These are phyloP conservation scores for Prunella vulgaris DNA, from an alignment of 257 asterid genomes.

Conservation along the genomic window DNA sequence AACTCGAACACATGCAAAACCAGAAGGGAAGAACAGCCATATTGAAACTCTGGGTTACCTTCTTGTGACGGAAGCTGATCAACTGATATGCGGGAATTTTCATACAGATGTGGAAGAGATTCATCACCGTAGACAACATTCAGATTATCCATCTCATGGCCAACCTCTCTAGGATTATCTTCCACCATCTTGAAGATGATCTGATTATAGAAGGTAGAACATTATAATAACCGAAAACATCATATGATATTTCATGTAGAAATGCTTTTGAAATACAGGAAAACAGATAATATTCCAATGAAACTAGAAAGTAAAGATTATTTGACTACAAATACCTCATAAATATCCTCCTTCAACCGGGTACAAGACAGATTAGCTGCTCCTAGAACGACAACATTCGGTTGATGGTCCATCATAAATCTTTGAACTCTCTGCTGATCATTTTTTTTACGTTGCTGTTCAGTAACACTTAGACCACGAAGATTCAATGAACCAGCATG, in stretches of 20 bases:
- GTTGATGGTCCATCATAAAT: constrained; percentile 98
- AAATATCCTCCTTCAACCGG: constrained; percentile 87
- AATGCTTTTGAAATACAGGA: constrained; percentile 3
- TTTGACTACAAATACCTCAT: constrained; percentile 55
- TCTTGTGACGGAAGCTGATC: constrained; percentile 97
- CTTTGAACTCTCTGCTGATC: constrained; percentile 93
- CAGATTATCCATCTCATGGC: constrained; percentile 92
- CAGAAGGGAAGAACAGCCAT: constrained; percentile 21
- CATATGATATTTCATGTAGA: not conserved
- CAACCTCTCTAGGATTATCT: constrained; percentile 97
- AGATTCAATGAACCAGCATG: constrained; percentile 81
- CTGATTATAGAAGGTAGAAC: constrained; percentile 33
- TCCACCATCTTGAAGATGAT: constrained; percentile 97
- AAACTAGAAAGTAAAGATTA: not conserved
- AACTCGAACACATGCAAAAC: constrained; percentile 18
- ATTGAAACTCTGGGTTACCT: constrained; percentile 39
- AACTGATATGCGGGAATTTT: constrained; percentile 79
- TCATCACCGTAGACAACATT: constrained; percentile 91
- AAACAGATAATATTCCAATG: constrained; percentile 1
- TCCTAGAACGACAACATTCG: constrained; percentile 87
- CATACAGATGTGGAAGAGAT: constrained; percentile 91
- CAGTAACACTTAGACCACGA: constrained; percentile 83
- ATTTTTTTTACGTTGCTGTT: constrained; percentile 85
- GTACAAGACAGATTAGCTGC: constrained; percentile 92
- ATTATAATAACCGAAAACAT: constrained; percentile 7